Base-by-base conservation (phyloP, 352 stramenopile genomes). In the Globisporangium mamillatum region DNA sequence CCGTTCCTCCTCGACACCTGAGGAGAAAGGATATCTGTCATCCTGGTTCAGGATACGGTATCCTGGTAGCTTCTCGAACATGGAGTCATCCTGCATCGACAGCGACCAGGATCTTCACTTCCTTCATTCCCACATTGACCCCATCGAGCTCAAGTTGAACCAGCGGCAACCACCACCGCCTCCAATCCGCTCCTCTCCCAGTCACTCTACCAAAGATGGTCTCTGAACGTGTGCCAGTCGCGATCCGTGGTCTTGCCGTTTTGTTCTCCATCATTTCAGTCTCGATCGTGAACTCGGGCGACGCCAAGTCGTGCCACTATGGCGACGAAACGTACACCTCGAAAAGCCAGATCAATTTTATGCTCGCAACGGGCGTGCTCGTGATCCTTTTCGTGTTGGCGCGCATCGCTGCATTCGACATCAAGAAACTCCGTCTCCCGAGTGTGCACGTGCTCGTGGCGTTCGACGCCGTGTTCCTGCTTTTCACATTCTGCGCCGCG, bases 401-500 rank as follows among this genome's bases (percentile, higher is more conserved):
- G n/a, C 78, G 80, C 9, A 64, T 90, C 20, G 18, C 83, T 3
- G 55, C 74, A n/a, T 89, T 90, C 59, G 80, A 90, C 62, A 75
- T 88, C 59, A 86, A 86, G 69, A 78, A 78, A 48, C 73, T 77
- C 20, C 79, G 79, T 8, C 73, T 81, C 8, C 81, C 79, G n/a
- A 79, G 73, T 55, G 46, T 73, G 38, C 67, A 73, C 4, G 69
- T 73, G 10, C 71, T 82, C 36, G 41, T 90, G 20, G 55, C 73
- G 10, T 86, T 91, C 48, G 81, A 90, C 60, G 70, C 67, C 3
- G 46, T 89, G 24, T 85, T 81, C 57, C 67, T 88, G 5, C 24
- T 91, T n/a, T 76, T 91, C 64, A 80, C 79, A 29, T 91, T 91
- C 63, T 74, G 79, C 5, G 73, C 73, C 6, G 83, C 83, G 1